Base-by-base conservation (phyloP, 2,329 filamentous ascomycete genomes). In the Penicillium sp. region DNA sequence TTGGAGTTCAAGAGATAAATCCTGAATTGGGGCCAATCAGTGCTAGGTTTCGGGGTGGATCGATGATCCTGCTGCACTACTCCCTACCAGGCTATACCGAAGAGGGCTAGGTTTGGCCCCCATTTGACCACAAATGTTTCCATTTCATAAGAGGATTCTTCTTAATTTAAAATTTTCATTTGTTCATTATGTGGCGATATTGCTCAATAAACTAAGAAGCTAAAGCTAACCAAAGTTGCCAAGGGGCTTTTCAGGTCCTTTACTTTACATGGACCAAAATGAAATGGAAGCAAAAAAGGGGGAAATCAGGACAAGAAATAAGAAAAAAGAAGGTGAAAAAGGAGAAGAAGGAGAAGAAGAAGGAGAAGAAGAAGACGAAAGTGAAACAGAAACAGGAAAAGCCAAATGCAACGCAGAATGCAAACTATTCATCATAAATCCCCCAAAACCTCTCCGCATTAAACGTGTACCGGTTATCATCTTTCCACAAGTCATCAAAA, bases 401-500 rank as follows among this genome's bases (percentile, higher is more conserved):
- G 9, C 27, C 27, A 29, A 29, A 11, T 29, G 27, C 27, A 41
- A 37, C 29, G 24, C 8, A 43, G 33, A 13, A 46, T 19, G 21
- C 33, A 29, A 52, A 52, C 43, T 51, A 59, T 7, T 37, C 48
- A 8, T 52, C 33, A 45, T 65, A 33, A 50, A 90, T 84, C 31
- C 90, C 91, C 89, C 90, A 95, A 75, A 81, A 91, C 71, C 86
- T 83, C 77, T 96, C 91, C 2, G 89, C 85, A 57, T 85, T 82
- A 73, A 88, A 90, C 1, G 88, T 88, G 22, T 73, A 79, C 2
- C 78, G 71, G 52, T 77, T 81, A 63, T 89, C 83, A 41, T 77
- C 71, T 81, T 96, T 96, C 91, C 91, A 96, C 50, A 80, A 68
- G 60, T 91, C 89, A 73, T 96, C 89, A 77, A 88, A 93, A 3